Evolutionary conservation across 164 flowering plant genomes (phyloP).

Genomic region (Hamamelis virginiana): DNA sequence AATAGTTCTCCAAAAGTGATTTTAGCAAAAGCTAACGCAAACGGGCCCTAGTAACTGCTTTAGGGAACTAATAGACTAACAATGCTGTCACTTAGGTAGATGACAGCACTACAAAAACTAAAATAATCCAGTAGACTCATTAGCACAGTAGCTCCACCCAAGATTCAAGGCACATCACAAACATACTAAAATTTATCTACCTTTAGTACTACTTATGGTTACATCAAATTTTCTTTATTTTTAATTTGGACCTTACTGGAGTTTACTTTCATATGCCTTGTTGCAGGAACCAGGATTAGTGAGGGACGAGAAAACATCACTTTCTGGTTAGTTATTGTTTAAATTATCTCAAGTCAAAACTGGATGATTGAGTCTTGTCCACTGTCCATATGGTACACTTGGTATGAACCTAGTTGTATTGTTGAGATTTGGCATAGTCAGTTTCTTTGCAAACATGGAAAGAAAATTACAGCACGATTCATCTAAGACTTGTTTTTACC

Average conservation of each 20-base stretch:
- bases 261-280: constrained; percentile 16
- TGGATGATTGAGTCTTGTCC: neutral
- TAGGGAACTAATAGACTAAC: too few species aligned
- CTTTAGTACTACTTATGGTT: neutral
- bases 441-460: neutral
- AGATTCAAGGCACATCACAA: too few species aligned
- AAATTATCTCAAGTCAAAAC: neutral
- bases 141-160: too few species aligned
- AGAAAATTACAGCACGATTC: neutral
- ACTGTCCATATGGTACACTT: neutral
- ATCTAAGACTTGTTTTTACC: neutral
- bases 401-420: neutral
- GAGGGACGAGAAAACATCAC: constrained; percentile 97
- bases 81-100: too few species aligned
- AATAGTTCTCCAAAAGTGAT: too few species aligned
- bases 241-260: neutral
- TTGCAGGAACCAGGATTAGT: constrained; percentile 94
- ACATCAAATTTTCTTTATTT: too few species aligned
- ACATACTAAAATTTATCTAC: neutral
- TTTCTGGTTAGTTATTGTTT: constrained; percentile 65
- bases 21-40: too few species aligned
- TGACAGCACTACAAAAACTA: too few species aligned
- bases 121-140: too few species aligned
- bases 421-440: neutral
- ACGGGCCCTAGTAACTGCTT: too few species aligned